Conservation (phyloP, 2,329 filamentous ascomycete genomes). For the Colletotrichum echinochloae region DNA sequence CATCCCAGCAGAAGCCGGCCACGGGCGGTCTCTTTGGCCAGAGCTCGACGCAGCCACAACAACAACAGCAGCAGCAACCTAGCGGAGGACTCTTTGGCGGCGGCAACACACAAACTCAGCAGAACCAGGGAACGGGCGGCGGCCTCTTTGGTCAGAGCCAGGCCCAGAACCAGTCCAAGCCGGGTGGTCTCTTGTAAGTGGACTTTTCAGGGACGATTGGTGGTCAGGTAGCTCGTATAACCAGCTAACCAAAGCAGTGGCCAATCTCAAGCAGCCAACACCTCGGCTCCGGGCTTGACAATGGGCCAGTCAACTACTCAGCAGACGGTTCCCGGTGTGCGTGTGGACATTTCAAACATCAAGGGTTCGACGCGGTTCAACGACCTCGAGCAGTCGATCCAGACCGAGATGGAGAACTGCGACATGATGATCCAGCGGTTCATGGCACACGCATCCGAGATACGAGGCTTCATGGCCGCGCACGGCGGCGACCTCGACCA, state of each 20-base stretch:
- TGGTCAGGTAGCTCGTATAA: too few species aligned
- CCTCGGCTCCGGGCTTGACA: constrained; percentile 51
- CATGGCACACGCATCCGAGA: constrained; percentile 81
- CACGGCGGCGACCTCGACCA: constrained; percentile 63
- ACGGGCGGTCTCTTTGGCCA: constrained; percentile 49
- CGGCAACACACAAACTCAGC: constrained; percentile 41
- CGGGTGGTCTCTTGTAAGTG: constrained; percentile 49
- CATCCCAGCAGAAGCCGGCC: constrained; percentile 38
- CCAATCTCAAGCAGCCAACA: constrained; percentile 34
- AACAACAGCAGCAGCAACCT: constrained; percentile 37
- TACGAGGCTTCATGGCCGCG: constrained; percentile 74
- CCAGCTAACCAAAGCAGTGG: constrained; percentile 24
- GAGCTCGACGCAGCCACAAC: constrained; percentile 45
- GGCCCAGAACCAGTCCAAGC: constrained; percentile 42
- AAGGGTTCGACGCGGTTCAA: constrained; percentile 92
- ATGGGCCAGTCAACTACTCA: constrained; percentile 66
- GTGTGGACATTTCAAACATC: constrained; percentile 82
- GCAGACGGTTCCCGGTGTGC: constrained; percentile 75
- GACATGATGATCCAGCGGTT: constrained; percentile 85
- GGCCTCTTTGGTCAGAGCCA: constrained; percentile 52
- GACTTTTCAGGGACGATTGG: background rate
- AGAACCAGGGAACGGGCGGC: constrained; percentile 33
- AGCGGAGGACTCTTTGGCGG: constrained; percentile 49
- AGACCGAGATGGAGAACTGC: constrained; percentile 80
- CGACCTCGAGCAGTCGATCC: constrained; percentile 85